Base-by-base conservation (phyloP, 75 land plant species). In the Selaginella moellendorffii region DNA sequence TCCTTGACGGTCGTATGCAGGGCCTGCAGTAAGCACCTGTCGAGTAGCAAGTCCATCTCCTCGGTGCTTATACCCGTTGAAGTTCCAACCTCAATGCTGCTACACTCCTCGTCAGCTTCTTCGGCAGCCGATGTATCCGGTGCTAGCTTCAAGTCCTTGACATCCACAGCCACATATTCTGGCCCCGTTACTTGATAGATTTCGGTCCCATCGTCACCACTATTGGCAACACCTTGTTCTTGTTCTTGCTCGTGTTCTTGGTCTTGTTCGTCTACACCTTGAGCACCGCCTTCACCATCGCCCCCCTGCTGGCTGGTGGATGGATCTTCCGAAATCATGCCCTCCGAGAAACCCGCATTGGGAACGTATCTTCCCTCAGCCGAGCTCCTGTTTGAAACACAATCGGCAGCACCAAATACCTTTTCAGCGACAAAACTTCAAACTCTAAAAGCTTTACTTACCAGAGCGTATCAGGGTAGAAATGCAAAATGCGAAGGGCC, bases 341-440 rank as follows among this genome's bases (percentile, higher is more conserved):
- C 85, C 54, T 85, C 82, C 0, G 73, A 63, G 58, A 89, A 89
- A 0, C 96, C 96, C 26, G 74, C 90, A 83, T 89, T 89, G 54
- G 96, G 96, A 18, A 89, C 86, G 74, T 73, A 81, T 31, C 69
- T 81, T 27, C 80, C 77, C 65, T 85, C 96, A 68, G 75, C 96
- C 22, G 82, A 83, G 56, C 69, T 82, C 96, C 96, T 89, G 79
- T 26, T 2, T 56, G 59, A 21, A 9, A 19, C 22, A 61, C 28
- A 18, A 25, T 1, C 2, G 9, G 14, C 26, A 61, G 63, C 24
- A 22, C 2, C 22, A 61, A 27, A 27, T 2, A 27, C 1, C 1
- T 29, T 51, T 17, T 14, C 26, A 8, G 27, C 27, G n/a, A 19
- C n/a, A 63, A 25, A 27, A 9, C 22, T 46, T 0, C 1, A 0